These are phyloP conservation scores for Wolfiporia cocos DNA, from an alignment of 1,284 basidiomycete genomes.

Conservation along the genomic window DNA sequence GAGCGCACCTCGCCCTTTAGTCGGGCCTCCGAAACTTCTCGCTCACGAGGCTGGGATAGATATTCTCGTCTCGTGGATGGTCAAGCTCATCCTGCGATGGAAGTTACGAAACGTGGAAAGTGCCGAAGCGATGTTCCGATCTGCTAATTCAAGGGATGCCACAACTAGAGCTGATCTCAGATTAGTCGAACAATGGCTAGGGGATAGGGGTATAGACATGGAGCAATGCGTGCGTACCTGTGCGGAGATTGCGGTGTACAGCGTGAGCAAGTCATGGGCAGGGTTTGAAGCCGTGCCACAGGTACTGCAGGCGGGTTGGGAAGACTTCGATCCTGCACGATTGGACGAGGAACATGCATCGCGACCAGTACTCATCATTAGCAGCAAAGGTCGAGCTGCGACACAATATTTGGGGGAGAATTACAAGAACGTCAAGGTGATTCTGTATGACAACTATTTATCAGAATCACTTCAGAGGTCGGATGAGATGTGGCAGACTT, in stretches of 20 bases:
- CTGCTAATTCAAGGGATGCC: slow-evolving; percentile 28
- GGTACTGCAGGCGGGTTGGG: slow-evolving; percentile 50
- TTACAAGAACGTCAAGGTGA: slow-evolving; percentile 37
- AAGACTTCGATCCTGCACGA: slow-evolving; percentile 33
- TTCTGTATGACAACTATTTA: no score
- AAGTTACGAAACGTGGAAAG: slow-evolving; percentile 33
- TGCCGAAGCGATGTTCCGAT: slow-evolving; percentile 37
- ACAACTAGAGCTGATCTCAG: no score
- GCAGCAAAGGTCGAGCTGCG: slow-evolving; percentile 33
- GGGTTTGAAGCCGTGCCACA: slow-evolving; percentile 41
- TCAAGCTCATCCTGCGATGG: slow-evolving; percentile 30
- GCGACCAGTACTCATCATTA: slow-evolving; percentile 39
- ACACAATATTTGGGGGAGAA: slow-evolving; percentile 37
- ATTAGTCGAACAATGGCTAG: no score
- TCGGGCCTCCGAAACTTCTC: slow-evolving; percentile 9
- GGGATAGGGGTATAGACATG: slow-evolving; percentile 31
- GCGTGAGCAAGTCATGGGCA: slow-evolving; percentile 44
- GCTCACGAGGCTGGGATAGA: slow-evolving; percentile 31
- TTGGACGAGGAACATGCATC: slow-evolving; percentile 39
- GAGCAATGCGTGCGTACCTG: slow-evolving; percentile 37
- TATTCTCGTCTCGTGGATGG: slow-evolving; percentile 9
- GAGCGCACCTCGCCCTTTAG: no score
- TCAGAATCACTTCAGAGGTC: no score
- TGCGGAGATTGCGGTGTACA: slow-evolving; percentile 36
- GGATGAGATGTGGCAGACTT: no score